Percentiles rank a stretch among this genome's conserved stretches.
Conservation (phyloP, 2,329 filamentous ascomycete genomes). For the Curvularia sp. region DNA sequence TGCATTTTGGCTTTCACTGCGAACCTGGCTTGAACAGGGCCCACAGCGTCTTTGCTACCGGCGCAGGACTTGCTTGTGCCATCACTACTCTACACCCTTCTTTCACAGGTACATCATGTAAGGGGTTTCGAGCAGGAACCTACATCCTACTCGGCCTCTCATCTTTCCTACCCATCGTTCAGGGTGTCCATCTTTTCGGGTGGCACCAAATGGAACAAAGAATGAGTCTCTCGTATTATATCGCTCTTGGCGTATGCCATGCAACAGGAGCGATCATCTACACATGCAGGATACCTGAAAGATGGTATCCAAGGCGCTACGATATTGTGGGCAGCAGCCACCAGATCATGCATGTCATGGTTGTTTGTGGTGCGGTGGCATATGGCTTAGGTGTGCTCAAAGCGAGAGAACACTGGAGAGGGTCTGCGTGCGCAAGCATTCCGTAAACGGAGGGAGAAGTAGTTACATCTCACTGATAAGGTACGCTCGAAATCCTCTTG, state of each 20-base stretch:
- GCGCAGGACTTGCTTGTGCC: slow-evolving; percentile 42
- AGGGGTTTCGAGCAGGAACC: slow-evolving; percentile 51
- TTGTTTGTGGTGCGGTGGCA: slow-evolving; percentile 52
- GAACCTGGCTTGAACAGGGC: slow-evolving; percentile 35
- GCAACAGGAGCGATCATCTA: slow-evolving; percentile 24
- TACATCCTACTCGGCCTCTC: slow-evolving; percentile 54
- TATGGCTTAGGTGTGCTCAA: slow-evolving; percentile 43
- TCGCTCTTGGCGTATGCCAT: slow-evolving; percentile 52
- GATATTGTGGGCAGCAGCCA: slow-evolving; percentile 58
- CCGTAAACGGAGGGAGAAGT: background rate
- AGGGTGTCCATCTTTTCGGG: slow-evolving; percentile 45
- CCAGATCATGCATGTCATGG: slow-evolving; percentile 59
- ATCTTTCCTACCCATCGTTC: slow-evolving; percentile 52
- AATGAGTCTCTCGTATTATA: slow-evolving; percentile 52
- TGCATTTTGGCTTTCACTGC: slow-evolving; percentile 62
- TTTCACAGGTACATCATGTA: slow-evolving; percentile 32
- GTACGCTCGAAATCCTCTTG: background rate
- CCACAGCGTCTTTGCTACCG: slow-evolving; percentile 49
- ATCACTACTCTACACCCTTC: slow-evolving; percentile 46
- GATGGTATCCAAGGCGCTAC: slow-evolving; percentile 52
- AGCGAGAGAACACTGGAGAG: slow-evolving; percentile 44
- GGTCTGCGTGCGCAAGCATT: background rate
- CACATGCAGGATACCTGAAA: slow-evolving; percentile 55
- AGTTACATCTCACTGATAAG: background rate
- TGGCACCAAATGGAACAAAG: slow-evolving; percentile 43